Percentiles rank a stretch among this genome's conserved stretches.
phyloP scores from a whole-genome alignment of 352 stramenopile genomes.

The Pythium biforme region DNA sequence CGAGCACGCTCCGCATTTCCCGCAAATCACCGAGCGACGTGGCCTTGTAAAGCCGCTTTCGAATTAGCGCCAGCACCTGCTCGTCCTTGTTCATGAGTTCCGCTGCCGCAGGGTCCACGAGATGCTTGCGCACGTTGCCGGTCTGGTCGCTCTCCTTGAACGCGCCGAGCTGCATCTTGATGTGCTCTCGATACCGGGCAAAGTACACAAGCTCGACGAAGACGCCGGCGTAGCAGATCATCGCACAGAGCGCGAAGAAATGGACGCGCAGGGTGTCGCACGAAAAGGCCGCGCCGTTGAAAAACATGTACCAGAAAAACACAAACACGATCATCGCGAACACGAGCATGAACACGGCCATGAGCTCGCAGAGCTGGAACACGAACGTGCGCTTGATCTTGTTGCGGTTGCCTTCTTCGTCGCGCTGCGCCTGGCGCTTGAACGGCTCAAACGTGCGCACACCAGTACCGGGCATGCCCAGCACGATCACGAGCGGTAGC shows the following conservation, averaged over 20 bases:
- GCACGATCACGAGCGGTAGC: slow-evolving; percentile 54
- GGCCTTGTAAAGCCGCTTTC: slow-evolving; percentile 74
- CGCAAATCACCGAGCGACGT: slow-evolving; percentile 60
- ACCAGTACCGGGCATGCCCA: slow-evolving; percentile 59
- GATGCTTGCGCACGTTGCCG: slow-evolving; percentile 66
- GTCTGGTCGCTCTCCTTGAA: slow-evolving; percentile 84
- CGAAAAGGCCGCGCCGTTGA: slow-evolving; percentile 66
- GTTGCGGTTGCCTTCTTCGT: slow-evolving; percentile 49
- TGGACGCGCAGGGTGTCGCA: slow-evolving; percentile 55
- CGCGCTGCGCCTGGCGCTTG: slow-evolving; percentile 56
- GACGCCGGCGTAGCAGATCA: slow-evolving; percentile 60
- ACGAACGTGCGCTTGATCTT: slow-evolving; percentile 81
- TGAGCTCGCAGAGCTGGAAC: slow-evolving; percentile 72
- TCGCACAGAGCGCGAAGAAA: slow-evolving; percentile 50
- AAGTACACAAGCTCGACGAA: slow-evolving; percentile 71
- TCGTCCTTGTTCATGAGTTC: slow-evolving; percentile 65
- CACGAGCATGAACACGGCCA: slow-evolving; percentile 45
- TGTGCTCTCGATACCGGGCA: slow-evolving; percentile 73
- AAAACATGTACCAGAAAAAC: slow-evolving; percentile 84
- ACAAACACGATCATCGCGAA: slow-evolving; percentile 56
- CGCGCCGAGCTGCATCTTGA: slow-evolving; percentile 83
- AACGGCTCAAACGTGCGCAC: slow-evolving; percentile 72
- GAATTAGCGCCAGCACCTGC: slow-evolving; percentile 56
- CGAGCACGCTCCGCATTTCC: slow-evolving; percentile 62
- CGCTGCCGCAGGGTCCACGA: slow-evolving; percentile 58